A percentile compares a stretch with the other conserved stretches of the same genome.
These are phyloP conservation scores for Talaromyces wortmannii DNA, from an alignment of 495 filamentous ascomycete genomes.

Conservation along the genomic window DNA sequence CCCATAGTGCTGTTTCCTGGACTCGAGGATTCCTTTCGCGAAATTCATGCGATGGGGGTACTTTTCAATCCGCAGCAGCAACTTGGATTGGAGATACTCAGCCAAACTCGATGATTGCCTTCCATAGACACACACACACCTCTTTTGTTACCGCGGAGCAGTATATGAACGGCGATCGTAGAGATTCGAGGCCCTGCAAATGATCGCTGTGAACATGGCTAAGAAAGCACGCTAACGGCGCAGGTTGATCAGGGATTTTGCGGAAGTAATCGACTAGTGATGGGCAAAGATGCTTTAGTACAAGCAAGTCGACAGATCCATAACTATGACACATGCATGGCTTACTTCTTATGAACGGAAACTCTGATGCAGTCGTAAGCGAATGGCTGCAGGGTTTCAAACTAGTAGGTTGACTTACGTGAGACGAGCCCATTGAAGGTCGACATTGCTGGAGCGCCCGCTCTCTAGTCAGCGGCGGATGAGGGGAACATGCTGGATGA, in stretches of 20 bases:
- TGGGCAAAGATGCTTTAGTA: neutral
- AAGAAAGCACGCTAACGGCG: conserved; percentile 81
- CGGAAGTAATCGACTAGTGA: conserved; percentile 81
- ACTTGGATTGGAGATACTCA: conserved; percentile 16
- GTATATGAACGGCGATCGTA: conserved; percentile 76
- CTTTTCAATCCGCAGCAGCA: conserved; percentile 67
- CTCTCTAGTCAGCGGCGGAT: neutral
- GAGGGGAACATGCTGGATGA: neutral
- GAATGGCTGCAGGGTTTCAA: neutral
- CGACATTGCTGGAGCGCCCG: conserved; percentile 47
- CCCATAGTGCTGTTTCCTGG: conserved; percentile 59
- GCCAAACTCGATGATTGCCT: neutral
- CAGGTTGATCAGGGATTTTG: conserved; percentile 36
- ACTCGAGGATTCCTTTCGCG: conserved; percentile 68
- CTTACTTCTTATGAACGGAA: conserved; percentile 61
- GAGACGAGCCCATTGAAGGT: conserved; percentile 70
- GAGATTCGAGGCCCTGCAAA: conserved; percentile 71
- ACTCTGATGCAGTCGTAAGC: conserved; percentile 36
- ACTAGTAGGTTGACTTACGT: conserved; percentile 27
- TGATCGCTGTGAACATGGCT: conserved; percentile 95
- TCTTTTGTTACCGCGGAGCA: conserved; percentile 81
- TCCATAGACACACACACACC: conserved; percentile 24
- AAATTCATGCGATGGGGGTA: conserved; percentile 75
- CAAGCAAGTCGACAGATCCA: neutral
- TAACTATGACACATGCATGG: neutral